Base-by-base conservation (phyloP, 768 basidiomycete species). In the Leccinum longicurvipes region DNA sequence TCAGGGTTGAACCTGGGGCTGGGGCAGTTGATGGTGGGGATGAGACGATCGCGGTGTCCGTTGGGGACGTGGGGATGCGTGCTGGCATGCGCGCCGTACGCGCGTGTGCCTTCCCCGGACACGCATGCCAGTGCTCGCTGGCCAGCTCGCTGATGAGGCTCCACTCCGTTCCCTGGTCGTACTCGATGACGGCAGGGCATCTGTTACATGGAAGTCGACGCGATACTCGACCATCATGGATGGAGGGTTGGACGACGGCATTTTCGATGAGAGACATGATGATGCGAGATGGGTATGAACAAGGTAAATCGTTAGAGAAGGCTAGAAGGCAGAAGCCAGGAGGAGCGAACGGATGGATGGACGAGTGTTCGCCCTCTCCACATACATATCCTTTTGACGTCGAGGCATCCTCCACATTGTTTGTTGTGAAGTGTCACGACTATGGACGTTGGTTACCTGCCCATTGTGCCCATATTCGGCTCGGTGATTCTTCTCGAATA, bases 401-500 rank as follows among this genome's bases (percentile, higher is more conserved):
- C 56, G 4, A 58, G 47, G 54, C 24, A 47, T 53, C 51, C 61
- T 56, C 60, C 57, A 56, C 60, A 56, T 69, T 69, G 68, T 70
- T 69, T 70, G 64, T 68, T 67, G 68, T 66, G 68, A 66, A 68
- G 59, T 62, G 64, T 47, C 42, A 47, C 39, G 42, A 44, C 55
- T 56, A 58, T 65, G 67, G 66, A 60, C 45, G 32, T 55, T 58
- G 52, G 39, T 45, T 53, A 52, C 54, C 48, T 50, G 31, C 53
- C 54, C 25, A 67, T 69, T 63, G 63, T 66, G 46, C 51, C 63
- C 54, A 57, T 63, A 58, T 56, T 32, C 36, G 61, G 62, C 46
- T 51, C 55, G 25, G 50, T 24, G 24, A 36, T 47, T 60, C 66
- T 66, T 67, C 56, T 59, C 55, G 50, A 59, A 60, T 52, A 6